These are phyloP conservation scores for Chaetomiaceae sp. DNA, from an alignment of 2,329 filamentous ascomycete genomes.

Conservation along the genomic window DNA sequence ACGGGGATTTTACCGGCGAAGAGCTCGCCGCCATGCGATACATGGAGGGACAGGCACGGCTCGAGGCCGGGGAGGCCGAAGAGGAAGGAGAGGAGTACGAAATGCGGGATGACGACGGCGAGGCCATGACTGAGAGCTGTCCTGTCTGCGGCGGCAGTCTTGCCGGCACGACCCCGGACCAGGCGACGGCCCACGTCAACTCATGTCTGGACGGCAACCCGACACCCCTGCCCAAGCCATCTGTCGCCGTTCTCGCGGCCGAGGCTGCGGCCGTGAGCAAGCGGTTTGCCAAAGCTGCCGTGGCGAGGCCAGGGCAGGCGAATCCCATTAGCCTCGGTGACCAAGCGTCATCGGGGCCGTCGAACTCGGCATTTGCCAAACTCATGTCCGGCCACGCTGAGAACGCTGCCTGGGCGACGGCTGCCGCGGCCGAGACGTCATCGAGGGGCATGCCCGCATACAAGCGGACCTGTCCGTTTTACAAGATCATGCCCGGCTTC, in stretches of 20 bases:
- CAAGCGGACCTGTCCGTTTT: constrained; percentile 90
- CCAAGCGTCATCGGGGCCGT: constrained; percentile 16
- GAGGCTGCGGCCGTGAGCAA: constrained; percentile 43
- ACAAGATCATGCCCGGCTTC: constrained; percentile 94
- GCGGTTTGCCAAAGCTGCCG: constrained; percentile 61
- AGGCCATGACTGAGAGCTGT: constrained; percentile 47
- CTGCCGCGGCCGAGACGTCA: constrained; percentile 72
- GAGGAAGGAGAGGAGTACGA: constrained; percentile 32
- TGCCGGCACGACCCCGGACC: constrained; percentile 53
- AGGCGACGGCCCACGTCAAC: constrained; percentile 83
- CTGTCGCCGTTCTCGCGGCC: constrained; percentile 22
- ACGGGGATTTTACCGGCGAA: constrained; percentile 51
- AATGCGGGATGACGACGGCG: constrained; percentile 30
- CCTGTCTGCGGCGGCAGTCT: constrained; percentile 73
- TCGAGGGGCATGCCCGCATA: constrained; percentile 82
- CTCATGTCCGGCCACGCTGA: constrained; percentile 92
- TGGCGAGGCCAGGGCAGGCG: constrained; percentile 73
- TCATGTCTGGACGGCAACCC: constrained; percentile 82
- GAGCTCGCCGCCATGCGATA: constrained; percentile 62
- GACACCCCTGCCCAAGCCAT: constrained; percentile 46
- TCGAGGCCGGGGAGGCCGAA: constrained; percentile 55
- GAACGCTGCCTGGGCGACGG: constrained; percentile 81
- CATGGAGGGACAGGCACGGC: constrained; percentile 69
- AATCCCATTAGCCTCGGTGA: constrained; percentile 65
- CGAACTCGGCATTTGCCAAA: constrained; percentile 77